Evolutionary conservation across 1,139 yeast species (phyloP), one percentile per base, ranked within the genome.

Genomic region (Zygosaccharomyces pseudobailii): DNA sequence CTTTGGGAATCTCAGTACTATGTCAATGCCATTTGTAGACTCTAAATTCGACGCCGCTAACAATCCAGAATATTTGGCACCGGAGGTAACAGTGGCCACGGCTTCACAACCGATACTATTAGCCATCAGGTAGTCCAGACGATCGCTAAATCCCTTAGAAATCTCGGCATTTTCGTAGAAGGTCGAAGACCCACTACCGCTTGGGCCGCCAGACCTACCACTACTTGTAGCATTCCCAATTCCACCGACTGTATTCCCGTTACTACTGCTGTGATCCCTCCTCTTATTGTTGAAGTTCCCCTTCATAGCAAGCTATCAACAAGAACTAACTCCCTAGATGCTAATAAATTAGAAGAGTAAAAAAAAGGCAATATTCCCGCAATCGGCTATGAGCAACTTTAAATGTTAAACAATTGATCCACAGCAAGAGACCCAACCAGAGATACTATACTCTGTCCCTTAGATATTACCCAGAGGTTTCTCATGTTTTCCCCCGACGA

Each of bases 1-100:
- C 40, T 74, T 67, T 3, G 85, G 85, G 50, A 66, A 72, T 49
- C 74, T 72, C 48, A 85, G 65, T 9, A 79, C 78, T 23, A 82
- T 73, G 4, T 86, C 79, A 38, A 80, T 62, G 2, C 70, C 65
- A 5, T 56, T 64, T 43, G 60, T 66, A 33, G 65, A 74, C 43
- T 67, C 69, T 44, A 71, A 64, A 32, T 76, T 76, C 37, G 74
- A 69, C 9, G 71, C 71, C 27, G 71, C 67, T 51, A 87, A 68
- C 10, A 79, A 62, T n/a, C 95, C 95, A 34, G 71, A 68, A 57
- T 79, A 76, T 35, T 76, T 69, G 4, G 78, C 73, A 6, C 92
- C 94, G 1, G 85, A 75, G 22, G 79, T 68, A 3, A 82, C 79
- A 3, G 88, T 80, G 10, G 80, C 84, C 20, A 71, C 71, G 22